Evolutionary conservation across 2,329 filamentous ascomycete species (phyloP).

Genomic region (Lachnellula willkommii): DNA sequence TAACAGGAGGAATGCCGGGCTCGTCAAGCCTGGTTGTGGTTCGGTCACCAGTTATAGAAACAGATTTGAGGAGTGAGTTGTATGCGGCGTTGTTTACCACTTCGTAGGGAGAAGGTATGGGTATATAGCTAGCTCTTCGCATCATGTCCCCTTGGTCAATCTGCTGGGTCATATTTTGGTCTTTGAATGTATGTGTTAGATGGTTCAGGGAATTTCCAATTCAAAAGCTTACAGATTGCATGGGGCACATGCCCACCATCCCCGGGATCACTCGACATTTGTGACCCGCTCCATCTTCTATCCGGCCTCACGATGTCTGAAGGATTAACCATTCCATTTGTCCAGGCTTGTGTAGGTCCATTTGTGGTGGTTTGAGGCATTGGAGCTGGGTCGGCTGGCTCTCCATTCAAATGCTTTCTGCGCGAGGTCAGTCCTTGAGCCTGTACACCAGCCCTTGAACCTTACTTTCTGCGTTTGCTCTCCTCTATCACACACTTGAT

Average conservation of each 20-base stretch:
- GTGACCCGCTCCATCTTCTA: constrained; percentile 23
- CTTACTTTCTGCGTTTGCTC: constrained; percentile 64
- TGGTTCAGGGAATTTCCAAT: neutral
- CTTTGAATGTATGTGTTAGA: constrained; percentile 13
- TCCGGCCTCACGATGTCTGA: constrained; percentile 24
- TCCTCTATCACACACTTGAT: constrained; percentile 49
- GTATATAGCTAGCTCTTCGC: constrained; percentile 15
- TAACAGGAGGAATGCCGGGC: constrained; percentile 4
- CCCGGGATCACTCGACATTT: constrained; percentile 14
- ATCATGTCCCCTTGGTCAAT: constrained; percentile 16
- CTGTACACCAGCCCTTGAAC: constrained; percentile 15
- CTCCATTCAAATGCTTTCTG: constrained; percentile 26
- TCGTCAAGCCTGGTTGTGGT: constrained; percentile 20
- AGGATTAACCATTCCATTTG: constrained; percentile 23
- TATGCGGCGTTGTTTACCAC: constrained; percentile 9
- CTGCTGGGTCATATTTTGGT: constrained; percentile 23
- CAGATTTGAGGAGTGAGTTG: constrained; percentile 21
- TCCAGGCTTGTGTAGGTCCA: constrained; percentile 14
- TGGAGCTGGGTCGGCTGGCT: constrained; percentile 7
- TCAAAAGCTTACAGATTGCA: constrained; percentile 27
- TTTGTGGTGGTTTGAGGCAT: constrained; percentile 4
- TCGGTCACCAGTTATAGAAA: constrained; percentile 26
- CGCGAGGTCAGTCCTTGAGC: constrained; percentile 13
- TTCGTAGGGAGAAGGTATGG: constrained; percentile 4
- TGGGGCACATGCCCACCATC: constrained; percentile 25